Evolutionary conservation across 495 filamentous ascomycete genomes (phyloP), one percentile per base, ranked within the genome.

Genomic region (Trichoderma erinaceum): DNA sequence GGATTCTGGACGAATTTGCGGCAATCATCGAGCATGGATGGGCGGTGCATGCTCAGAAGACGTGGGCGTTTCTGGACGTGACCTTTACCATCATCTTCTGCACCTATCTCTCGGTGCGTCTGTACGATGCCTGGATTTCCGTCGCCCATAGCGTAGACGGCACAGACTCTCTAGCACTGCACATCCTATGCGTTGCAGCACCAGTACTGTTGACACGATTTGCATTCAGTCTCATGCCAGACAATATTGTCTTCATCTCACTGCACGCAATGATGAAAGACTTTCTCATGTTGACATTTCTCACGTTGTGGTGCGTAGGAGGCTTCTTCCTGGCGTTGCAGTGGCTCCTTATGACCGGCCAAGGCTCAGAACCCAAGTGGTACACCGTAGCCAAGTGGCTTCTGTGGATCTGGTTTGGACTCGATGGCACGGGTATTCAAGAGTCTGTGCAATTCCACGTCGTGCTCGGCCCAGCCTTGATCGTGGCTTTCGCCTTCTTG

Each of bases 321-420:
- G 87, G 87, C 58, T 89, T 89, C 71, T 77, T 89, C 3, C 75
- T 89, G 23, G 82, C 84, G n/a, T 77, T 89, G 75, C 72, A 77
- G 35, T 88, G 87, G 86, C 82, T 89, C 4, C 71, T 74, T n/a
- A 69, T 70, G 11, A 74, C 73, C 1, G 32, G 43, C 27, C 38
- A 41, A 1, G 70, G 69, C 35, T 65, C 70, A 11, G 71, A 68
- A 27, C 74, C 78, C 69, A 67, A 76, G 4, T 77, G 73, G 72
- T 74, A 84, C 58, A 87, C 84, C 3, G 86, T 89, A 66, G 80
- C 80, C 7, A 88, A 88, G 71, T 89, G 87, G 87, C 86, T 89
- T 78, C 75, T 89, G 4, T 89, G 85, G 84, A 86, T 89, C 68
- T 89, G 87, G 87, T 89, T 89, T 69, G 87, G 87, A 0, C 81